Evolutionary conservation across 345 rosid genomes (phyloP), one percentile per base, ranked within the genome.

Genomic region (Capsella bursapastoris): DNA sequence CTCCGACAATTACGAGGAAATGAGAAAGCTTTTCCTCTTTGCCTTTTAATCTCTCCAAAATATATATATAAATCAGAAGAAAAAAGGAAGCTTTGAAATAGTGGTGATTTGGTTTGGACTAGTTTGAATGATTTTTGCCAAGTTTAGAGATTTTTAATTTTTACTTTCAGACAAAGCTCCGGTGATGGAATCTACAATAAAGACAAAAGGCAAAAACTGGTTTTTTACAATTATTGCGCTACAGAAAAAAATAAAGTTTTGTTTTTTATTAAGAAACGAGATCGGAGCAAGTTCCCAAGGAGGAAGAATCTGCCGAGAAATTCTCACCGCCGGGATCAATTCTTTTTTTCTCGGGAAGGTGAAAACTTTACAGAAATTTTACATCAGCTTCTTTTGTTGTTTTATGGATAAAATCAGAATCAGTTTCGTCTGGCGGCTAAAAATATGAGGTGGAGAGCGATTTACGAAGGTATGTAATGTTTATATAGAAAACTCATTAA

Each of bases 161-260:
- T 57, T 38, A 15, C 1, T 48, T 70, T 56, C 44, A 31, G 56
- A 34, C 71, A 63, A 43, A 13, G 58, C 70, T 49, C 68, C 68
- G 62, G 48, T 15, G 4, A 66, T 71, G 68, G 73, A 78, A 72
- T 66, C 73, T 71, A 66, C 72, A 57, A 43, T 65, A 45, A 65
- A 6, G 68, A 71, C 76, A 78, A 65, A 47, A 34, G 7, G 37
- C 25, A 16, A 5, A 13, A 8, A 55, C 8, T 25, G 52, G 13
- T 71, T 66, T 9, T 18, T 65, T 44, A 31, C 47, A 70, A 77
- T 40, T 63, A 47, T 43, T 71, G 35, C 47, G 35, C 47, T 32
- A 10, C 57, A 4, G 8, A 68, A 56, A 51, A 8, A 25, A 68
- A 45, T 37, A 43, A 37, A 35, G 15, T 40, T 75, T 64, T 12